Evolutionary conservation across 148 eudicot species (phyloP).

Genomic region (Suaeda aralocaspica): DNA sequence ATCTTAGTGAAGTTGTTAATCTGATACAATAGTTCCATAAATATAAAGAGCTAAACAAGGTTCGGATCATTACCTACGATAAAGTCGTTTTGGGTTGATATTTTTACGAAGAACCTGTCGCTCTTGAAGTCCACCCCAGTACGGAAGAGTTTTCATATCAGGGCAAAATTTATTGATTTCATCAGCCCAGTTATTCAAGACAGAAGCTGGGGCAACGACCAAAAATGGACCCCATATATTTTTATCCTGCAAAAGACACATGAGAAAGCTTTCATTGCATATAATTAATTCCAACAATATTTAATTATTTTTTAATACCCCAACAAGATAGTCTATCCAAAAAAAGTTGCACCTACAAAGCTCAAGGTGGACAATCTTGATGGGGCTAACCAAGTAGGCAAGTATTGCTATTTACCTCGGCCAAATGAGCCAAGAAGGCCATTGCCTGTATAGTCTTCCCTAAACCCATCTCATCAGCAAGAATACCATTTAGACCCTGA

Average conservation of each 20-base stretch:
- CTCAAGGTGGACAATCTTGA: background rate
- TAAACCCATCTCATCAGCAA: constrained; percentile 99
- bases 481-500: constrained; percentile 97
- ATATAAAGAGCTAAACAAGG: background rate
- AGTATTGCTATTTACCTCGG: constrained; percentile 59
- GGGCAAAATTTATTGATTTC: constrained; percentile 97
- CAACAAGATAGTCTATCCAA: background rate
- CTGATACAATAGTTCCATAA: constrained; percentile 1
- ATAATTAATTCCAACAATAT: constrained; percentile 1
- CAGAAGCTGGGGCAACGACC: constrained; percentile 98
- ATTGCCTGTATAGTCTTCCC: constrained; percentile 99
- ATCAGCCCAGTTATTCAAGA: constrained; percentile 98
- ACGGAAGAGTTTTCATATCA: constrained; percentile 87
- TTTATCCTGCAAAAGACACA: constrained; percentile 59
- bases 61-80: constrained; percentile 64
- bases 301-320: background rate
- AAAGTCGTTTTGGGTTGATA: constrained; percentile 92
- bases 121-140: constrained; percentile 97
- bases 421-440: constrained; percentile 98
- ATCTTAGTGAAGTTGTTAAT: background rate
- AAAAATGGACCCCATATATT: constrained; percentile 99
- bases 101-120: constrained; percentile 85
- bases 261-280: constrained; percentile 18
- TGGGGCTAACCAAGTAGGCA: background rate
- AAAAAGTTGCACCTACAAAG: background rate